Conservation (phyloP, 2,329 filamentous ascomycete genomes). For the Acarospora socialis region DNA sequence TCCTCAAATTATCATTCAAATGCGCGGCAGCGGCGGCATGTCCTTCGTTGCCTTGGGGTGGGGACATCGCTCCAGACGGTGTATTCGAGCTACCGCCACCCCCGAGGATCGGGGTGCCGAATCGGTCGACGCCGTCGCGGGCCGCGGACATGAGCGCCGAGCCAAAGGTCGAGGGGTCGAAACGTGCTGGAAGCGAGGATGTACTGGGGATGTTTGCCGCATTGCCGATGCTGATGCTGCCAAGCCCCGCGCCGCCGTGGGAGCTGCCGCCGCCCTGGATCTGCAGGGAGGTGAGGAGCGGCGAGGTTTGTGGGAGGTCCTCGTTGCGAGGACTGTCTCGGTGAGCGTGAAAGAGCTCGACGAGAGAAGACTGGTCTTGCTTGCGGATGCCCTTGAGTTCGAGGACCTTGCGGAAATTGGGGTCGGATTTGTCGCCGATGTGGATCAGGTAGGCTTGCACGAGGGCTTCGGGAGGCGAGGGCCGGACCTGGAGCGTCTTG, state of each 20-base stretch:
- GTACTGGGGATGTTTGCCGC: slow-evolving; percentile 30
- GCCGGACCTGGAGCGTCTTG: slow-evolving; percentile 89
- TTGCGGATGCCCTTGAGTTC: slow-evolving; percentile 89
- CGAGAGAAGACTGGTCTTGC: slow-evolving; percentile 62
- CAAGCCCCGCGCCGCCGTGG: slow-evolving; percentile 24
- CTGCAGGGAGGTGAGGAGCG: slow-evolving; percentile 53
- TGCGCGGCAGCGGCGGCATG: slow-evolving; percentile 45
- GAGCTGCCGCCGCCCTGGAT: slow-evolving; percentile 21
- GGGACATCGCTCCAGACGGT: slow-evolving; percentile 3
- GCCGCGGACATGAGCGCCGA: slow-evolving; percentile 81
- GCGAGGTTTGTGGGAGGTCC: slow-evolving; percentile 54
- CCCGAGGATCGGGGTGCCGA: slow-evolving; percentile 47
- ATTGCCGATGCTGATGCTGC: slow-evolving; percentile 31
- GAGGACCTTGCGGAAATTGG: slow-evolving; percentile 91
- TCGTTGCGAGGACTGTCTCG: slow-evolving; percentile 51
- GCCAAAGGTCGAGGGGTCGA: slow-evolving; percentile 70
- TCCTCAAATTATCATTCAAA: slow-evolving; percentile 87
- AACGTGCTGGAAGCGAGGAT: slow-evolving; percentile 41
- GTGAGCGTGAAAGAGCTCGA: slow-evolving; percentile 86
- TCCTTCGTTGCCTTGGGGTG: slow-evolving; percentile 11
- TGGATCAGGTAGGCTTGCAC: slow-evolving; percentile 97
- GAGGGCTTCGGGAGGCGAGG: slow-evolving; percentile 79
- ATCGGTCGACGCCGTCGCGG: slow-evolving; percentile 64
- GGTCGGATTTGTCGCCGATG: slow-evolving; percentile 82
- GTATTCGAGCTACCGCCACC: slow-evolving; percentile 11